These are phyloP conservation scores for Penicillium griseofulvum DNA, from an alignment of 2,329 filamentous ascomycete genomes.

Conservation along the genomic window DNA sequence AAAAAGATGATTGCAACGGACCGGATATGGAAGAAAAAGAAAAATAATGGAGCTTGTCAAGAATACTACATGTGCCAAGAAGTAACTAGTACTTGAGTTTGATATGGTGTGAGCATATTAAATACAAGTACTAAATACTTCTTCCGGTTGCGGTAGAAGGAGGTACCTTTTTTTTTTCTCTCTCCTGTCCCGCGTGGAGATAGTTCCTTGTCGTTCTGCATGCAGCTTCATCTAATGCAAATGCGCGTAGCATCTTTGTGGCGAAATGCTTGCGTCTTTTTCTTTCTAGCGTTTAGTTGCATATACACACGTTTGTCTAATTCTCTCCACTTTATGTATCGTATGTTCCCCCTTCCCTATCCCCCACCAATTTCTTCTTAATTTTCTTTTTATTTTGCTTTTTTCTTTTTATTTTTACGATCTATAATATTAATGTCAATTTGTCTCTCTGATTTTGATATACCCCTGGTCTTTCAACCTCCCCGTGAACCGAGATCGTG, in stretches of 20 bases:
- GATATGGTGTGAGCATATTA: not conserved
- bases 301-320: slow-evolving; percentile 12
- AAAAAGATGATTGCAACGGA: not conserved
- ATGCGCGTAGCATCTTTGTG: slow-evolving; percentile 14
- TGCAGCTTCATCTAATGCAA: slow-evolving; percentile 1
- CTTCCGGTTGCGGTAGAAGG: slow-evolving; percentile 14
- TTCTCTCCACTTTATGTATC: slow-evolving; percentile 23
- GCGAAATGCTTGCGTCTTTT: slow-evolving; percentile 25
- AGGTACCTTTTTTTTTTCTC: not conserved
- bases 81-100: not conserved
- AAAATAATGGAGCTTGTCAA: slow-evolving; percentile 8
- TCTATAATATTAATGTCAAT: slow-evolving; percentile 13
- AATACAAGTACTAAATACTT: not conserved
- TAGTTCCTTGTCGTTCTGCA: slow-evolving; percentile 3
- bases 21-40: slow-evolving; percentile 1
- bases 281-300: slow-evolving; percentile 10
- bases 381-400: slow-evolving; percentile 3
- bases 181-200: not conserved
- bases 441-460: not conserved
- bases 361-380: slow-evolving; percentile 7
- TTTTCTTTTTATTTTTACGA: slow-evolving; percentile 6
- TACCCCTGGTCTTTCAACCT: not conserved
- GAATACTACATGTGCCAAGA: not conserved
- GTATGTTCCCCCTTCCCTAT: slow-evolving; percentile 16
- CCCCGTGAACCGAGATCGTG: not conserved